Evolutionary conservation across 768 basidiomycete species (phyloP), one percentile per base, ranked within the genome.

Genomic region (Russula earlei): DNA sequence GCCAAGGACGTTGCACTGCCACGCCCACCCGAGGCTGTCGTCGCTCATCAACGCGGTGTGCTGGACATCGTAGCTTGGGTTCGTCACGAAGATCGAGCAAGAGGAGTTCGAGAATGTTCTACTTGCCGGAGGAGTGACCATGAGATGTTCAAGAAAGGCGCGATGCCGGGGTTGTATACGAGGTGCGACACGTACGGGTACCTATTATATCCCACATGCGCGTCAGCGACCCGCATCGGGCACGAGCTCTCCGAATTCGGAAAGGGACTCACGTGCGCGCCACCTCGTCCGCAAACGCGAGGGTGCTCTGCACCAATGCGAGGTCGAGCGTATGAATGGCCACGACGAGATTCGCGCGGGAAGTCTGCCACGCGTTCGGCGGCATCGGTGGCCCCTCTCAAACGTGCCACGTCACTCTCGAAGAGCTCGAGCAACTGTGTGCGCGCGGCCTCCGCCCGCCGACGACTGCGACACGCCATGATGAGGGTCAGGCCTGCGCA

Each of bases 151-250:
- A 63, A 67, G 63, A 84, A 85, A 57, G 76, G 76, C 1, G 78
- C 80, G 0, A 84, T 71, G 5, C 91, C 91, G 12, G 91, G 90
- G 59, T 92, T 93, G 67, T 77, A 83, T 33, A 91, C 78, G 37
- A 91, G 68, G 64, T 88, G 89, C 0, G 91, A 87, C 27, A 92
- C 71, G 63, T 92, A 89, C 2, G 84, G 78, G 61, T 89, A 85
- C 58, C 90, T 92, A 54, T 10, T 36, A 19, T 36, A 9, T 6
- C 20, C 25, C 33, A 2, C 12, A 17, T 34, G 22, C 27, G 17
- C 10, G 41, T 27, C 20, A 52, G 31, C 20, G n/a, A n/a, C n/a
- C n/a, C n/a, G n/a, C n/a, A n/a, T n/a, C n/a, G n/a, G n/a, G n/a
- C n/a, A n/a, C n/a, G n/a, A n/a, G n/a, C n/a, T n/a, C n/a, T n/a